phyloP scores from a whole-genome alignment of 2,329 filamentous ascomycete species.

The Colletotrichum sp. region DNA sequence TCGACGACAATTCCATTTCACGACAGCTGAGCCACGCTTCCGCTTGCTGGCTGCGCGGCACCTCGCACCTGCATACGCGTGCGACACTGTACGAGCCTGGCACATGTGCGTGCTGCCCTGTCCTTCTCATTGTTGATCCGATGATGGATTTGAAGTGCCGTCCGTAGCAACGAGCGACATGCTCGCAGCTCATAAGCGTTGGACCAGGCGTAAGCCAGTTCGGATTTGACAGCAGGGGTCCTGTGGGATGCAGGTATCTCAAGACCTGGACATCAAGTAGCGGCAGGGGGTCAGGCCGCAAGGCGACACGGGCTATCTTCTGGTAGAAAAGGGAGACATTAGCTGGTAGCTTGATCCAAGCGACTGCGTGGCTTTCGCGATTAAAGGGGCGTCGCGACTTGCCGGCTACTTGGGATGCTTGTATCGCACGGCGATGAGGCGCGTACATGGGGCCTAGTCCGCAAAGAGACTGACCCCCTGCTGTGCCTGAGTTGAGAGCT shows the following conservation, averaged over 20 bases:
- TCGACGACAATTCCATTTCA: not conserved
- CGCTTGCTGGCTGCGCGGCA: not conserved
- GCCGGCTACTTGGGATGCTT: conserved; percentile 9
- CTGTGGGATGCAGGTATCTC: not conserved
- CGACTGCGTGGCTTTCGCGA: not conserved
- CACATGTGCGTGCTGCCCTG: not conserved
- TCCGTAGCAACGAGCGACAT: not conserved
- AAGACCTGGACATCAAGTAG: not conserved
- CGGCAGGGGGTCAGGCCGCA: conserved; percentile 1
- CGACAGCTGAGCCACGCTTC: not conserved
- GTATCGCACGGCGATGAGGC: not conserved
- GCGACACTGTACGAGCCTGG: not conserved
- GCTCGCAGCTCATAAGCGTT: not conserved
- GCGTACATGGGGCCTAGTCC: not conserved
- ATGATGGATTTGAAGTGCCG: not conserved
- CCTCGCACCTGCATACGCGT: conserved; percentile 2
- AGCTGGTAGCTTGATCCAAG: not conserved
- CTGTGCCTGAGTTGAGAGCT: not conserved
- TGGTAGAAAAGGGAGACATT: not conserved
- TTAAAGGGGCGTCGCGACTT: not conserved
- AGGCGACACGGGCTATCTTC: not conserved
- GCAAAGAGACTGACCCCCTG: not conserved
- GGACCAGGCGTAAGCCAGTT: not conserved
- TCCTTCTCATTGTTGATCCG: not conserved
- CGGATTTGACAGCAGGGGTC: conserved; percentile 10